A percentile compares a stretch with the other conserved stretches of the same genome.
These are phyloP conservation scores for Cymbopogon flexuosus DNA, from an alignment of 202 grass and related monocot genomes.

Conservation along the genomic window DNA sequence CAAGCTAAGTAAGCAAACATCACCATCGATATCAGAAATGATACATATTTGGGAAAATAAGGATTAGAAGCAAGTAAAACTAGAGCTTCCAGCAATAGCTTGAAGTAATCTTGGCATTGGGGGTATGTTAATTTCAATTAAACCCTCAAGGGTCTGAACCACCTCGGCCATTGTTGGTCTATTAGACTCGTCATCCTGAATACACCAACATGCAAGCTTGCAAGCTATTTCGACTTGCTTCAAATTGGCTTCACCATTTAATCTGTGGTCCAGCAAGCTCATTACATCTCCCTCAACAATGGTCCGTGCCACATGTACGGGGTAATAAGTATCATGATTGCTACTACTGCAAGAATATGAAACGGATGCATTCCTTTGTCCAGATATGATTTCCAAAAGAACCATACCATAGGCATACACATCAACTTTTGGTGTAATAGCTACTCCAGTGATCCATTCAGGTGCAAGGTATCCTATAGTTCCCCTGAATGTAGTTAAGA, in stretches of 20 bases:
- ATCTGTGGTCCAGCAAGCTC: background rate
- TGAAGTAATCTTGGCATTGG: background rate
- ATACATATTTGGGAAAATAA: background rate
- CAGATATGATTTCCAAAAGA: background rate
- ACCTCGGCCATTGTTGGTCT: background rate
- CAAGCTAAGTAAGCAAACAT: background rate
- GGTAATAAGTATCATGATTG: background rate
- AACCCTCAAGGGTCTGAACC: background rate
- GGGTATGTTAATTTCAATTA: background rate
- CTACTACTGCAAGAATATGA: background rate
- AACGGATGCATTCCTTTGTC: background rate
- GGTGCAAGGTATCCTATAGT: conserved; percentile 23
- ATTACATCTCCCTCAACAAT: background rate
- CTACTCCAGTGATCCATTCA: background rate
- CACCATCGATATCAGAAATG: background rate
- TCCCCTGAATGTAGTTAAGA: background rate
- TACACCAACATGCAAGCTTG: conserved; percentile 9
- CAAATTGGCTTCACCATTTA: background rate
- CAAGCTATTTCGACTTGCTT: background rate
- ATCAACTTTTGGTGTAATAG: conserved; percentile 1
- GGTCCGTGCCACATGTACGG: background rate
- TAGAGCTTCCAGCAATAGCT: background rate
- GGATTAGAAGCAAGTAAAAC: background rate
- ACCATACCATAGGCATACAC: conserved; percentile 6
- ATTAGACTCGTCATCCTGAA: background rate